These are phyloP conservation scores for Verticillium alfalfae DNA, from an alignment of 2,329 filamentous ascomycete species.

Conservation along the genomic window DNA sequence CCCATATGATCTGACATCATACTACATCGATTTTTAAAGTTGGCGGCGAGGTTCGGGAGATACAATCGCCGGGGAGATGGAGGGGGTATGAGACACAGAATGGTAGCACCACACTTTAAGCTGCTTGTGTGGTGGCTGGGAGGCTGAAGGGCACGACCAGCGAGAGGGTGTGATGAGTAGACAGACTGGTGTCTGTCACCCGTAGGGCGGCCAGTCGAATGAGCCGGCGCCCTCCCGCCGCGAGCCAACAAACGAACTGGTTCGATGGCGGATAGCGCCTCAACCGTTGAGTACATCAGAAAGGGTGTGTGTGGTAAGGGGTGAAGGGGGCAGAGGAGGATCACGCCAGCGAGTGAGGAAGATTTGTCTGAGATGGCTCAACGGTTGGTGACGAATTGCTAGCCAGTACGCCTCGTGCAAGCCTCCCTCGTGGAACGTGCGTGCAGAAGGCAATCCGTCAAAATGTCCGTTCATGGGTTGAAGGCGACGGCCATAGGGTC, in stretches of 20 bases:
- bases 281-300: background rate
- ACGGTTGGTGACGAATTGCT: background rate
- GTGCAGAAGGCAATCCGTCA: background rate
- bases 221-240: background rate
- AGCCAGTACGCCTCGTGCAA: background rate
- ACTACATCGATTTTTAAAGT: background rate
- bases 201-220: conserved; percentile 6
- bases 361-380: background rate
- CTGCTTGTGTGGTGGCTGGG: background rate
- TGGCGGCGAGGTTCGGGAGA: background rate
- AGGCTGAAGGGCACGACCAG: background rate
- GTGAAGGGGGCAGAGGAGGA: background rate
- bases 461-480: background rate
- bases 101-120: background rate
- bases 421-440: background rate
- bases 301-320: background rate
- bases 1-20: background rate
- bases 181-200: background rate
- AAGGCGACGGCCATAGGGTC: background rate
- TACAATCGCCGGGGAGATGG: background rate
- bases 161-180: background rate
- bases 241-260: background rate
- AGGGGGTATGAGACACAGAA: background rate
- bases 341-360: background rate
- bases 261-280: background rate